Base-by-base conservation (phyloP, 176 grass and related monocot genomes). In the Oryza nivara region DNA sequence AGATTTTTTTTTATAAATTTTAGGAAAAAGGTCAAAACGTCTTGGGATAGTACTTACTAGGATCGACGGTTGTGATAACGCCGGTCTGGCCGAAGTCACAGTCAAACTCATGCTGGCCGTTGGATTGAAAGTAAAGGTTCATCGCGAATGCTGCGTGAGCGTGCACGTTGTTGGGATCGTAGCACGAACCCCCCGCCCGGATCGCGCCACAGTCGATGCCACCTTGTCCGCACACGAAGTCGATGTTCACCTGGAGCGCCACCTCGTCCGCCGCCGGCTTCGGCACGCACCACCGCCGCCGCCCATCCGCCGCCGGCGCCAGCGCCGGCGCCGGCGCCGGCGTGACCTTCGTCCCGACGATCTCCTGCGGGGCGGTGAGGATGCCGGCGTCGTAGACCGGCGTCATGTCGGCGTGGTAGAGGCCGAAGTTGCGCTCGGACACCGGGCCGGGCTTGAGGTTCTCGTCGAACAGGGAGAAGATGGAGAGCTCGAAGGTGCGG, bases 401-500 rank as follows among this genome's bases (percentile, higher is more conserved):
- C 74, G 72, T 78, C 86, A 97, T 84, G 40, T 97, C 88, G 49
- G 84, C 72, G 77, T 44, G 88, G 79, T 93, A 94, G 25, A 94
- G 65, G 30, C 95, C 95, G n/a, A 97, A 94, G 71, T 90, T 91
- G 70, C 86, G 87, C 82, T 92, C 67, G 14, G 95, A 91, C n/a
- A 79, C 30, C 0, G 91, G 92, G 2, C 92, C 95, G 8, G 92
- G 87, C 85, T 88, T 95, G 20, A 93, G 89, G 86, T 98, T 63
- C 85, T 95, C 91, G 60, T 95, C 85, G 77, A 98, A 98, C 73
- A 98, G 88, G 47, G 86, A 83, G 82, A 91, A 95, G 88, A 97
- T 70, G 74, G 84, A 95, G 16, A 90, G 65, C 80, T 98, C 92
- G 72, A 98, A 98, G 63, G 88, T 82, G 17, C 89, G 92, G 80